phyloP scores from a whole-genome alignment of 2,329 filamentous ascomycete genomes.

The Lecanicillium sp. region DNA sequence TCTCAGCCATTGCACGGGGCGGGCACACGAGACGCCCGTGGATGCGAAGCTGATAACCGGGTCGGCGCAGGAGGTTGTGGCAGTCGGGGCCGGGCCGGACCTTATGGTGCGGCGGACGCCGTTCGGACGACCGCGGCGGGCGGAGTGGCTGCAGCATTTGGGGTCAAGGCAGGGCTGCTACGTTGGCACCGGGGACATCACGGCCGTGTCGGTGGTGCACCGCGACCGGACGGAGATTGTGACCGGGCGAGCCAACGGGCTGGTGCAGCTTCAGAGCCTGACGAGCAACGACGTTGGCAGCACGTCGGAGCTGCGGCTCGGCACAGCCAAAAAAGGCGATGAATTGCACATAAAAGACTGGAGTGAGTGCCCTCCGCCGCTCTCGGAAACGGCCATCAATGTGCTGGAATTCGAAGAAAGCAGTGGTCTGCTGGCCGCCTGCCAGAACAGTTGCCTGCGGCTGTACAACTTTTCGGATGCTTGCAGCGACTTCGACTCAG shows the following conservation, averaged over 20 bases:
- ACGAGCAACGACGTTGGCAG: constrained; percentile 25
- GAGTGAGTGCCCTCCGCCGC: constrained; percentile 19
- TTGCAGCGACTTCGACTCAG: neutral
- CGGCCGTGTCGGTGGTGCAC: constrained; percentile 39
- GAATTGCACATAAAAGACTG: constrained; percentile 14
- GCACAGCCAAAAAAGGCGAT: neutral
- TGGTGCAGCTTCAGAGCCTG: constrained; percentile 39
- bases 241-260: constrained; percentile 45
- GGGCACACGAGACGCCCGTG: too few species aligned
- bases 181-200: constrained; percentile 45
- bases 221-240: constrained; percentile 31
- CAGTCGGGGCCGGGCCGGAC: constrained; percentile 48
- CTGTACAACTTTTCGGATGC: constrained; percentile 23
- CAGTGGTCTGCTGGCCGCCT: constrained; percentile 25
- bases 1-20: too few species aligned
- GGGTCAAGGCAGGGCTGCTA: constrained; percentile 35
- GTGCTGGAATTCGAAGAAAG: constrained; percentile 29
- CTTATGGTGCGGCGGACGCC: constrained; percentile 38
- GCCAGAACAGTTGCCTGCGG: constrained; percentile 25
- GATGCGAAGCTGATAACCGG: constrained; percentile 33
- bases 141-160: constrained; percentile 32
- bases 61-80: constrained; percentile 39
- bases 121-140: constrained; percentile 18
- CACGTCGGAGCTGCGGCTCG: constrained; percentile 21
- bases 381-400: constrained; percentile 26